These are phyloP conservation scores for Aureobasidium leucospermi DNA, from an alignment of 2,329 filamentous ascomycete genomes.

Conservation along the genomic window DNA sequence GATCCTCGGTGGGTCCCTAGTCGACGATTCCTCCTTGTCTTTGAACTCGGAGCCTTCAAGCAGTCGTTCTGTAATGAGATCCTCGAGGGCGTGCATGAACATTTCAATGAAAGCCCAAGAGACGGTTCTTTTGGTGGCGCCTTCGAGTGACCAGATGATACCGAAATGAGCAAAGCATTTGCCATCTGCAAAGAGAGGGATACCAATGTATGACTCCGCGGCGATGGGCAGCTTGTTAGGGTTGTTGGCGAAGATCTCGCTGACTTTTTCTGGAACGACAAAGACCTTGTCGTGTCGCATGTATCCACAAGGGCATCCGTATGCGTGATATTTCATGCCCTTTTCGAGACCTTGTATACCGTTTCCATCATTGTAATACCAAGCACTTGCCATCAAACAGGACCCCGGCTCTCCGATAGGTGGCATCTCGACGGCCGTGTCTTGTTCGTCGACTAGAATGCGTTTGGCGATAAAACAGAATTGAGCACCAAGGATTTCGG, in stretches of 20 bases:
- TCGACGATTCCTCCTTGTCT: conserved; percentile 24
- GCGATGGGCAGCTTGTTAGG: conserved; percentile 54
- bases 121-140: conserved; percentile 47
- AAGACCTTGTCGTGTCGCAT: conserved; percentile 69
- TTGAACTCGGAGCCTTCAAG: conserved; percentile 46
- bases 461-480: conserved; percentile 62
- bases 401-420: conserved; percentile 54
- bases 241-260: conserved; percentile 49
- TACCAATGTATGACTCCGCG: conserved; percentile 59
- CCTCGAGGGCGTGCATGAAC: conserved; percentile 61
- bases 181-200: conserved; percentile 57
- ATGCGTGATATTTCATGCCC: conserved; percentile 58
- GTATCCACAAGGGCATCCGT: conserved; percentile 57
- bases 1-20: conserved; percentile 33
- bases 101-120: conserved; percentile 63
- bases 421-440: conserved; percentile 53
- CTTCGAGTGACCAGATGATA: conserved; percentile 62
- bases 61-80: conserved; percentile 54
- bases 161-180: conserved; percentile 65
- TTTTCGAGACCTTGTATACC: conserved; percentile 46
- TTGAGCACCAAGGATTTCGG: conserved; percentile 56
- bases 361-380: conserved; percentile 58
- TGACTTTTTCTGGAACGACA: conserved; percentile 55
- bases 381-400: conserved; percentile 57
- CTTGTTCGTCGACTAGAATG: conserved; percentile 52